A percentile compares a stretch with the other conserved stretches of the same genome.
Evolutionary conservation across 2,329 filamentous ascomycete genomes (phyloP).

Genomic region (Fusarium compactum): DNA sequence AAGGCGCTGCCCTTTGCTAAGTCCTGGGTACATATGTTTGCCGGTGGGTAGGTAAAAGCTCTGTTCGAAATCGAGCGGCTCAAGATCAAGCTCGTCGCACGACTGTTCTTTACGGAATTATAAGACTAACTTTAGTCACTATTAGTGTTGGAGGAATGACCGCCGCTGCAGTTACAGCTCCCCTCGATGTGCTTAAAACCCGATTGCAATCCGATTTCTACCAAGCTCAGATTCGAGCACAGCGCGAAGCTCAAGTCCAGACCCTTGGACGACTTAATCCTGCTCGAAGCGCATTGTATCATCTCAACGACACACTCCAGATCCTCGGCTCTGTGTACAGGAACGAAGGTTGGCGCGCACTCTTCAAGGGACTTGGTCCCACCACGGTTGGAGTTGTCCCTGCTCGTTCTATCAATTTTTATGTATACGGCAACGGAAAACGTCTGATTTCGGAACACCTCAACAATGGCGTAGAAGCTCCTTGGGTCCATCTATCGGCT

Average conservation of each 20-base stretch:
- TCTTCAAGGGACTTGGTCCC: constrained; percentile 94
- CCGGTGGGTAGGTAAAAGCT: constrained; percentile 77
- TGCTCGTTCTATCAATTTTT: constrained; percentile 93
- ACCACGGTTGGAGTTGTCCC: constrained; percentile 92
- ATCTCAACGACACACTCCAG: constrained; percentile 87
- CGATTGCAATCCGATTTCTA: constrained; percentile 95
- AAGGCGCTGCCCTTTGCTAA: constrained; percentile 70
- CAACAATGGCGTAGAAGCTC: constrained; percentile 75
- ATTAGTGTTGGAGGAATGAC: constrained; percentile 88
- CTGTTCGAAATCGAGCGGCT: background rate
- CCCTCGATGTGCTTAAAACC: constrained; percentile 93
- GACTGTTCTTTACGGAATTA: background rate
- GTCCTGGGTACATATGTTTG: constrained; percentile 92
- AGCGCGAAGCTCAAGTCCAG: constrained; percentile 70
- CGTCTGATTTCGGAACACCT: constrained; percentile 80
- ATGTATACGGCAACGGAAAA: constrained; percentile 92
- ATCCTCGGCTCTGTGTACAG: constrained; percentile 85
- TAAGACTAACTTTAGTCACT: constrained; percentile 30
- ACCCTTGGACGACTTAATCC: constrained; percentile 66
- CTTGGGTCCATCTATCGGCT: constrained; percentile 82
- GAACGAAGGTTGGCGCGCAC: constrained; percentile 83
- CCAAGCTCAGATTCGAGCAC: constrained; percentile 80
- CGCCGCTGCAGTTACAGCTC: constrained; percentile 90
- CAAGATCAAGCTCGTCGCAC: constrained; percentile 2
- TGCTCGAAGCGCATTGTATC: constrained; percentile 74